Evolutionary conservation across 768 basidiomycete species (phyloP).

Genomic region (Termitomyces sp.): DNA sequence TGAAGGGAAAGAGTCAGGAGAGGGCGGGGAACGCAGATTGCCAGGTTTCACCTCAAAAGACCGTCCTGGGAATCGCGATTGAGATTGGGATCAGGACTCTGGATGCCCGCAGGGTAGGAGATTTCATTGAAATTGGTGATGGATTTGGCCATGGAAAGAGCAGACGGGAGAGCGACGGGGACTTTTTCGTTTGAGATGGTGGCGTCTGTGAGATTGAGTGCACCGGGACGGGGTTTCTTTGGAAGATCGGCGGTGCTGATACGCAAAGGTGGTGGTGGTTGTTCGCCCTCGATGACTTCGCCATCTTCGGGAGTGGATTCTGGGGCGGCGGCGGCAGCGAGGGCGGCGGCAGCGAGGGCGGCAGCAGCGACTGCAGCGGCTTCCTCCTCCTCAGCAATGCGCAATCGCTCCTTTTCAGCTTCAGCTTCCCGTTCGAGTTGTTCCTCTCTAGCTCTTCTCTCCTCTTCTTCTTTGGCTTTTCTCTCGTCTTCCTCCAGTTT

Average conservation of each 20-base stretch:
- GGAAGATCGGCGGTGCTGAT: constrained; percentile 52
- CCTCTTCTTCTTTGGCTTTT: constrained; percentile 47
- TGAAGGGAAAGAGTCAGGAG: constrained; percentile 17
- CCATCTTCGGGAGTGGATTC: constrained; percentile 15
- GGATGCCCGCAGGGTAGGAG: constrained; percentile 77
- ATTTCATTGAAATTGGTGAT: constrained; percentile 80
- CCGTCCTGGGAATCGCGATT: constrained; percentile 81
- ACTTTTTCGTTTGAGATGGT: constrained; percentile 29
- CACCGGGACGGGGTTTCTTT: constrained; percentile 59
- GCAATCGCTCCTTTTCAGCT: constrained; percentile 21
- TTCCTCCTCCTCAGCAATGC: constrained; percentile 27
- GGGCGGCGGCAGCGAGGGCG: constrained; percentile 21
- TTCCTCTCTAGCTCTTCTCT: constrained; percentile 38
- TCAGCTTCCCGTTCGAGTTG: constrained; percentile 44
- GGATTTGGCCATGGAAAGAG: constrained; percentile 74
- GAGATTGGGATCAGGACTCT: constrained; percentile 89
- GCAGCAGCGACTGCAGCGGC: constrained; percentile 31
- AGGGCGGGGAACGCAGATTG: too few relatives aligned
- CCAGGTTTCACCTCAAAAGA: constrained; percentile 71
- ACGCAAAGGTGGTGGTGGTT: constrained; percentile 44
- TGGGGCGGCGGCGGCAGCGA: constrained; percentile 20
- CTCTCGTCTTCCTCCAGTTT: constrained; percentile 24
- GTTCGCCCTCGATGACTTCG: constrained; percentile 23
- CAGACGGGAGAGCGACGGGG: constrained; percentile 50
- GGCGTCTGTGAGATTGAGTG: constrained; percentile 60